Conservation (phyloP, 805 yeast species). For the Lachancea fermentati region DNA sequence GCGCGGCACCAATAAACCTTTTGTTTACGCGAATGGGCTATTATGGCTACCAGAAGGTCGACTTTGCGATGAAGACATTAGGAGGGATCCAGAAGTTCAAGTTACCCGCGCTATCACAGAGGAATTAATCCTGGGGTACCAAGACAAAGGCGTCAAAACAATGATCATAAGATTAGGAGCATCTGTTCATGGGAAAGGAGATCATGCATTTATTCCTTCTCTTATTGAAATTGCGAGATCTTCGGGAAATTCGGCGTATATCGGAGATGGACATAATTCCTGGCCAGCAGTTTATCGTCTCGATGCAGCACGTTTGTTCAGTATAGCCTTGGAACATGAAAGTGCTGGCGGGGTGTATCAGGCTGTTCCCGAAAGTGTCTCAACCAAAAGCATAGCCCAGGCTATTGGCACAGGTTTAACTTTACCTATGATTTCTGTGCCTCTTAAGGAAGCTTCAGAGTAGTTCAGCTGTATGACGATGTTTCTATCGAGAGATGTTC, state of each 20-base stretch:
- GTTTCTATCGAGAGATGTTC: conserved; percentile 7
- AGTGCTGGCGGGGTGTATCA: conserved; percentile 24
- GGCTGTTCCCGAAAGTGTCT: conserved; percentile 19
- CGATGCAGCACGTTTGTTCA: conserved; percentile 34
- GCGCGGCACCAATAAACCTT: conserved; percentile 27
- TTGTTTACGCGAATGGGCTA: conserved; percentile 26
- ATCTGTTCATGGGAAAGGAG: conserved; percentile 33
- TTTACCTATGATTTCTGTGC: conserved; percentile 3
- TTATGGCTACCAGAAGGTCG: conserved; percentile 6
- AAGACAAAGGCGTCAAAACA: conserved; percentile 26
- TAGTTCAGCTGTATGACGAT: background rate
- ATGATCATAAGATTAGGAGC: conserved; percentile 31
- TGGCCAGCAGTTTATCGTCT: conserved; percentile 32
- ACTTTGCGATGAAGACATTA: background rate
- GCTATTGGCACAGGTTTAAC: conserved; percentile 19
- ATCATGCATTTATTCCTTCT: conserved; percentile 24
- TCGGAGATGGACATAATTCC: conserved; percentile 32
- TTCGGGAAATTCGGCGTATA: conserved; percentile 30
- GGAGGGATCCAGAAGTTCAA: conserved; percentile 2
- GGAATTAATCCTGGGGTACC: conserved; percentile 11
- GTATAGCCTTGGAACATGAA: conserved; percentile 26
- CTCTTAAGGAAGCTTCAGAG: background rate
- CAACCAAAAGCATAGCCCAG: conserved; percentile 23
- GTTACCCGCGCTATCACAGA: conserved; percentile 15
- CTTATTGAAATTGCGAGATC: conserved; percentile 29